phyloP scores from a whole-genome alignment of 2,329 filamentous ascomycete species.

The Stromatinia cepivora region DNA sequence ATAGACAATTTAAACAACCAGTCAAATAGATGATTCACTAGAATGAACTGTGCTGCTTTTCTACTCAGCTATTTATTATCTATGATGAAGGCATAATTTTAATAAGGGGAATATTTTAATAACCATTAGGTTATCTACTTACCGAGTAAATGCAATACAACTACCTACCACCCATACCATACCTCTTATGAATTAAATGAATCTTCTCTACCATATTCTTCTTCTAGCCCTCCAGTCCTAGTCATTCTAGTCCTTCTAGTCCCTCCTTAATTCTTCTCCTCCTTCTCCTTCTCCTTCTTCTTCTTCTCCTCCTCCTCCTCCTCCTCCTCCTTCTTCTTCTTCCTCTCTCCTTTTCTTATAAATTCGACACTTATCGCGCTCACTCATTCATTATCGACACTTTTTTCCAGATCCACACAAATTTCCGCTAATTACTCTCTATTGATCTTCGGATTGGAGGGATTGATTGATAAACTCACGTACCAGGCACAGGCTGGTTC shows the following conservation, averaged over 20 bases:
- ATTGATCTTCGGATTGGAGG: neutral
- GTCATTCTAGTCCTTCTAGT: neutral
- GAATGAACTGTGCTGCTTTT: neutral
- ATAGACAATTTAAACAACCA: neutral
- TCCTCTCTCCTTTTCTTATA: neutral
- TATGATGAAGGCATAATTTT: neutral
- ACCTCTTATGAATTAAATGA: no score
- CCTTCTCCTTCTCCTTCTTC: no score
- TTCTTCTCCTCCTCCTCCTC: no score
- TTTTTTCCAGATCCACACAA: slow-evolving; percentile 1
- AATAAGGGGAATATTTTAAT: no score
- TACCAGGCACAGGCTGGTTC: neutral
- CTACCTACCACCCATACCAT: no score
- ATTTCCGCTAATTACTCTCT: neutral
- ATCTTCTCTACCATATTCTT: neutral
- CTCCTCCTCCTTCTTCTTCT: neutral
- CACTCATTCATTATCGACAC: neutral
- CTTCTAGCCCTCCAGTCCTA: neutral
- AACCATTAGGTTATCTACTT: no score
- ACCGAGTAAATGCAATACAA: no score
- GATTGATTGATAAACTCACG: slow-evolving; percentile 2
- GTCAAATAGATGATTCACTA: neutral
- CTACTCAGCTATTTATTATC: neutral
- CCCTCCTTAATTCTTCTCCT: neutral
- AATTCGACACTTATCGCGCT: slow-evolving; percentile 8